Evolutionary conservation across 2,329 filamentous ascomycete species (phyloP).

Genomic region (Sordariomycetes sp.): DNA sequence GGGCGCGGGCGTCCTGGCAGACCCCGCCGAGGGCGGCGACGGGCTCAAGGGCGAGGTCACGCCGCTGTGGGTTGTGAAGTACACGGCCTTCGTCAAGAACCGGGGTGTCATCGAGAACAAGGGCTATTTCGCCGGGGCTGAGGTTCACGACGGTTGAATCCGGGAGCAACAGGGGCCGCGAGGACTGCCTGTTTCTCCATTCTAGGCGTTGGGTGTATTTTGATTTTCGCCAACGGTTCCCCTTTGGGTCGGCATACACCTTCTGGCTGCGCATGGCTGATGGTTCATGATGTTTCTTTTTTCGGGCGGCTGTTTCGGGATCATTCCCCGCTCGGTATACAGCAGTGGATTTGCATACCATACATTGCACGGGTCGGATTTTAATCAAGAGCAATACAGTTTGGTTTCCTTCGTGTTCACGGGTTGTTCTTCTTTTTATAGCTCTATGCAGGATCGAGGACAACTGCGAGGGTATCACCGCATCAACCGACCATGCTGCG

Average conservation of each 20-base stretch:
- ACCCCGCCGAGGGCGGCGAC: conserved; percentile 33
- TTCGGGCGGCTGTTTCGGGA: background rate
- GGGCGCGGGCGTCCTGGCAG: conserved; percentile 68
- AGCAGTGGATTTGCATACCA: background rate
- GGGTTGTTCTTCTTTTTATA: background rate
- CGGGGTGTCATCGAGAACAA: conserved; percentile 96
- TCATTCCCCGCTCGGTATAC: background rate
- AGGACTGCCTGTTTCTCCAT: background rate
- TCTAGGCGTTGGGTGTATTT: background rate
- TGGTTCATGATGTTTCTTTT: background rate
- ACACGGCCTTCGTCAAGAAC: conserved; percentile 89
- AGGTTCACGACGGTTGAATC: conserved; percentile 30
- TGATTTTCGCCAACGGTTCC: background rate
- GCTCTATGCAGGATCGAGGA: background rate
- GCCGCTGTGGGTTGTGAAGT: conserved; percentile 94
- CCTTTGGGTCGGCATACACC: background rate
- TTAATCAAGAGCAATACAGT: background rate
- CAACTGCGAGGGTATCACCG: background rate
- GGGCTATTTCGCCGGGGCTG: conserved; percentile 86
- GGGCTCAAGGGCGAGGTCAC: conserved; percentile 68
- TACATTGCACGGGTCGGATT: background rate
- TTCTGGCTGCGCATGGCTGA: background rate
- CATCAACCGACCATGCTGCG: conserved; percentile 83
- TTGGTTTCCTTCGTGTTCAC: background rate
- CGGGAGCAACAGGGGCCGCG: background rate